Base-by-base conservation (phyloP, 2,329 filamentous ascomycete species). In the Paecilomyces dactylethromorphus region DNA sequence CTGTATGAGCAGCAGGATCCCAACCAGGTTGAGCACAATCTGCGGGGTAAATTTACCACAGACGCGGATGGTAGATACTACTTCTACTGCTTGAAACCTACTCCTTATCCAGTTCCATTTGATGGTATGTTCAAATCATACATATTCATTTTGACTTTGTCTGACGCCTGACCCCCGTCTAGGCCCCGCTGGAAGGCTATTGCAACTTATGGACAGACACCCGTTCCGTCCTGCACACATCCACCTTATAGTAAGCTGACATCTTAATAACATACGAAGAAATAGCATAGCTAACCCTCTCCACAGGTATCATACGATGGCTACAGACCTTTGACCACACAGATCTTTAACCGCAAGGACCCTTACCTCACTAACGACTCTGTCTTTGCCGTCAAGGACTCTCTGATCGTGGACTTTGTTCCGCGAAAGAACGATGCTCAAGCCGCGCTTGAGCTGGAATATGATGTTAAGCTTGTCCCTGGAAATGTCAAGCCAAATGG, bases 1-100 rank as follows among this genome's bases (percentile, higher is more conserved):
- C 59, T 81, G 55, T 87, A 88, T 63, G 88, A 91, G 76, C 88
- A 91, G 74, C 89, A 92, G 73, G 89, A 92, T 63, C 77, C 82
- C 0, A 75, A 83, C 1, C 88, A 92, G 75, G 79, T 82, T 6
- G 88, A 92, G 58, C 85, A 86, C 74, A 92, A 92, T 70, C 79
- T 92, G 22, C 82, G 89, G 3, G 90, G 90, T 5, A 84, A 85
- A 53, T 91, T 92, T 69, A 81, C 77, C 55, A 91, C 89, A 1
- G 86, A 88, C 61, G 76, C 76, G 5, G 76, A 87, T 21, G 89
- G 89, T 1, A 76, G 78, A 15, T 92, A 89, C 70, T 79, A 77
- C 1, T 78, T 87, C 59, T 85, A 87, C 69, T 85, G 83, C 63
- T 68, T 88, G 56, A 78, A 83, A 7, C 86, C 86, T 12, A 85